Base-by-base conservation (phyloP, 108 stramenopile genomes). In the Cyclotella atomus region DNA sequence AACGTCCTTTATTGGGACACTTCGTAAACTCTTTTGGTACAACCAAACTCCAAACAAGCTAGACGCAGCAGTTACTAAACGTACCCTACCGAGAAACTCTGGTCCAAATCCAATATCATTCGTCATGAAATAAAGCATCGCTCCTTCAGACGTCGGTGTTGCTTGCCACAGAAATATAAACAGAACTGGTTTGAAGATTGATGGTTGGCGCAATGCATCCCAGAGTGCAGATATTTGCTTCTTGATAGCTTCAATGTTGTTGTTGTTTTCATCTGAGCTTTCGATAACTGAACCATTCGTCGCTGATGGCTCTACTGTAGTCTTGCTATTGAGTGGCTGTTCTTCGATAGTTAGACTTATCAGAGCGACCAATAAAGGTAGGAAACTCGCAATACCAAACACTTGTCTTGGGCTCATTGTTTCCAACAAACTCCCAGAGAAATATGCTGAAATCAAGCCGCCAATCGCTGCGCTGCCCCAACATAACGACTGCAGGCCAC, bases 161-260 rank as follows among this genome's bases (percentile, higher is more conserved):
- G 96, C 89, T 84, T 96, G 91, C 97, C 97, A 98, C 24, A 97
- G 72, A 75, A 98, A 96, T 20, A 98, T 57, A 68, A 97, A 98
- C 0, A 95, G 70, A 4, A 95, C 91, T 24, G 97, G 97, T 81
- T 91, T 94, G 83, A 85, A 97, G 45, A 98, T 92, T 17, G 84
- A 76, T 17, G 89, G 88, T 62, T 93, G 86, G 25, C 84, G 76
- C 36, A 97, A 56, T 45, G 97, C 93, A 17, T 74, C 67, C 94
- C 93, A 93, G 16, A 97, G 77, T 0, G 85, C 67, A 29, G 79
- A 68, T 19, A 87, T 77, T 78, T 97, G 97, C 8, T 83, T 70
- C 59, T 79, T 68, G 24, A 93, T 64, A n/a, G 76, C 65, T 33
- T 59, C 34, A 32, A 59, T 55, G 19, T 35, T 60, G 29, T 35